Evolutionary conservation across 2,329 filamentous ascomycete species (phyloP).

Genomic region (Fusarium neocosmosporiellum): DNA sequence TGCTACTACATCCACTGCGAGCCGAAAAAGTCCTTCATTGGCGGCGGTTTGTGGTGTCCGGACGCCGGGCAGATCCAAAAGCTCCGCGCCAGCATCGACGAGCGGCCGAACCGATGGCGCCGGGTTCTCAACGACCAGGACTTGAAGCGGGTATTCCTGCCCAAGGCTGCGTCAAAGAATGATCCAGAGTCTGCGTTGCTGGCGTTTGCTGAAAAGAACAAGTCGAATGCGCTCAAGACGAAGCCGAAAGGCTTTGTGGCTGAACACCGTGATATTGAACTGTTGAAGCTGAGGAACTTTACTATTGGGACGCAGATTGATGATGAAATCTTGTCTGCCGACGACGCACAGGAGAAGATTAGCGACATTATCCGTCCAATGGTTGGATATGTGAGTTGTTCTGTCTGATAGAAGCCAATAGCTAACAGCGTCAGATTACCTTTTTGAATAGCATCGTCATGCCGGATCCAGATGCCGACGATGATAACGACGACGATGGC

Average conservation of each 20-base stretch:
- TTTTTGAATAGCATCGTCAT: constrained; percentile 80
- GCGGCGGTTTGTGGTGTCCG: constrained; percentile 85
- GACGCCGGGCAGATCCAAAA: constrained; percentile 73
- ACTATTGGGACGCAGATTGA: constrained; percentile 75
- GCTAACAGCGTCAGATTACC: constrained; percentile 63
- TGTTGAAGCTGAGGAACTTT: constrained; percentile 84
- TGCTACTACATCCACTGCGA: constrained; percentile 89
- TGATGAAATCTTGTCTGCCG: constrained; percentile 72
- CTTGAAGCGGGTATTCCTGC: constrained; percentile 75
- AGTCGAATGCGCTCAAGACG: constrained; percentile 82
- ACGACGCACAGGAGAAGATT: constrained; percentile 73
- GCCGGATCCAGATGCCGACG: constrained; percentile 69
- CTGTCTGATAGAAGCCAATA: neutral
- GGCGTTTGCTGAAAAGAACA: constrained; percentile 78
- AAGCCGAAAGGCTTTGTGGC: constrained; percentile 85
- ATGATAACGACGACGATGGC: constrained; percentile 54
- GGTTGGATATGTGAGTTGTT: constrained; percentile 78
- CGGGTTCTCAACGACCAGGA: constrained; percentile 69
- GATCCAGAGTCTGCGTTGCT: constrained; percentile 66
- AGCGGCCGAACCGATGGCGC: constrained; percentile 76
- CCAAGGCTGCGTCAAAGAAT: constrained; percentile 49
- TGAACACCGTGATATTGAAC: constrained; percentile 81
- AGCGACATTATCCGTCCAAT: constrained; percentile 73
- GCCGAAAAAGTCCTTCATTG: constrained; percentile 77
- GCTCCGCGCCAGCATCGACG: constrained; percentile 80